These are phyloP conservation scores for Pleurotus giganteus DNA, from an alignment of 768 basidiomycete genomes.

Conservation along the genomic window DNA sequence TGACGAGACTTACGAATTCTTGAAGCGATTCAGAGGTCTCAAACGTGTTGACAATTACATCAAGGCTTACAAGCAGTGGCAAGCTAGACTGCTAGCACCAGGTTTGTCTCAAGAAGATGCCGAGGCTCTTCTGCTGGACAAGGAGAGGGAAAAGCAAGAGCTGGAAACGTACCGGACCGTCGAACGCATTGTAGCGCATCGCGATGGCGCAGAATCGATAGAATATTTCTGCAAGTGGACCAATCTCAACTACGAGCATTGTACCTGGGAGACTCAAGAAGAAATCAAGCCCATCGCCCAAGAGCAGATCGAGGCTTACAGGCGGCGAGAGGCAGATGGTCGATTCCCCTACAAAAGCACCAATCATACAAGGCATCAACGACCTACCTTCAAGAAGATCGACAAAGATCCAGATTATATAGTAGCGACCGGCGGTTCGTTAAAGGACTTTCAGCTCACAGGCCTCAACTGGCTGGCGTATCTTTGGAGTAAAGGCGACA, in stretches of 20 bases:
- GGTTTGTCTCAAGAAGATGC: constrained; percentile 81
- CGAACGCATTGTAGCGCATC: constrained; percentile 84
- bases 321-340: constrained; percentile 70
- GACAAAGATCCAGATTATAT: constrained; percentile 88
- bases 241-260: constrained; percentile 88
- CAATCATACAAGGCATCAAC: constrained; percentile 57
- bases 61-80: constrained; percentile 80
- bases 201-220: constrained; percentile 58
- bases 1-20: constrained; percentile 96
- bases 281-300: constrained; percentile 79
- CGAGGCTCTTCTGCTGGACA: constrained; percentile 86
- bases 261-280: constrained; percentile 90
- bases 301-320: constrained; percentile 76
- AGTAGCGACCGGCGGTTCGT: constrained; percentile 66
- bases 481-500: constrained; percentile 91
- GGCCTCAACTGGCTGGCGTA: constrained; percentile 99
- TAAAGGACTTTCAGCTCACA: constrained; percentile 98
- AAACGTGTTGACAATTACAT: constrained; percentile 99
- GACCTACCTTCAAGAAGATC: constrained; percentile 83
- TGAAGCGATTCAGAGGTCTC: constrained; percentile 92
- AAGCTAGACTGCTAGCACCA: constrained; percentile 59
- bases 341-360: constrained; percentile 86
- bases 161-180: constrained; percentile 88
- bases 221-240: constrained; percentile 99
- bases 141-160: constrained; percentile 89